Evolutionary conservation across 1,284 basidiomycete species (phyloP).

Genomic region (Rugiboletus extremiorientalis): DNA sequence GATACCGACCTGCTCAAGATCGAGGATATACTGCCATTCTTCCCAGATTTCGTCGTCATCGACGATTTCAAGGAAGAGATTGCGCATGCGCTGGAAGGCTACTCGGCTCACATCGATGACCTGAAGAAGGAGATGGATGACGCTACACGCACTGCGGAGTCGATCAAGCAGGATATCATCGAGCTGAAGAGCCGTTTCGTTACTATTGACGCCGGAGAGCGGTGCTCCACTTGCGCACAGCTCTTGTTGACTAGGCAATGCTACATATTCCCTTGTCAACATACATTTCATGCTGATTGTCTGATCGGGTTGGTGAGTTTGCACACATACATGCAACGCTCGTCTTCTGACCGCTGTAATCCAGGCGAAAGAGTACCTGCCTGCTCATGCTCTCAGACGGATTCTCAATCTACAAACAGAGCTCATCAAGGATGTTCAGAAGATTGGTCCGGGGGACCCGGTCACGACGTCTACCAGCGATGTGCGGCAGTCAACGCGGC

Average conservation of each 20-base stretch:
- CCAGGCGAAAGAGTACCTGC: slow-evolving; percentile 89
- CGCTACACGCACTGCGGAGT: slow-evolving; percentile 87
- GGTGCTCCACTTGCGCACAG: slow-evolving; percentile 80
- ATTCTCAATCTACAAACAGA: slow-evolving; percentile 85
- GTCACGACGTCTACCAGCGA: slow-evolving; percentile 36
- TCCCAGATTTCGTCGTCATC: slow-evolving; percentile 99
- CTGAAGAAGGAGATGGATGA: slow-evolving; percentile 97
- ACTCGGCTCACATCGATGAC: slow-evolving; percentile 87
- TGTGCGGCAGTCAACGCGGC: slow-evolving; percentile 47
- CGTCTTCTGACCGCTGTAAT: slow-evolving; percentile 12
- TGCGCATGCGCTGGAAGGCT: slow-evolving; percentile 92
- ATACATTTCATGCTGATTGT: slow-evolving; percentile 95
- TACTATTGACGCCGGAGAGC: slow-evolving; percentile 86
- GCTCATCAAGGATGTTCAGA: slow-evolving; percentile 58
- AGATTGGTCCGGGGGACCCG: slow-evolving; percentile 36
- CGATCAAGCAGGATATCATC: slow-evolving; percentile 90
- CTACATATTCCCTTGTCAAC: slow-evolving; percentile 98
- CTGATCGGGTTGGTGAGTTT: slow-evolving; percentile 81
- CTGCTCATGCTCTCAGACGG: slow-evolving; percentile 76
- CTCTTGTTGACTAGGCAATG: slow-evolving; percentile 87
- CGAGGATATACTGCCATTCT: slow-evolving; percentile 98
- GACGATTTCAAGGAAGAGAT: slow-evolving; percentile 99
- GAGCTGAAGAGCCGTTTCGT: slow-evolving; percentile 90
- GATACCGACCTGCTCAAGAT: slow-evolving; percentile 95
- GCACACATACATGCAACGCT: neutral